Conservation (phyloP, 257 asterid genomes). For the Nyctanthes arbortristis region DNA sequence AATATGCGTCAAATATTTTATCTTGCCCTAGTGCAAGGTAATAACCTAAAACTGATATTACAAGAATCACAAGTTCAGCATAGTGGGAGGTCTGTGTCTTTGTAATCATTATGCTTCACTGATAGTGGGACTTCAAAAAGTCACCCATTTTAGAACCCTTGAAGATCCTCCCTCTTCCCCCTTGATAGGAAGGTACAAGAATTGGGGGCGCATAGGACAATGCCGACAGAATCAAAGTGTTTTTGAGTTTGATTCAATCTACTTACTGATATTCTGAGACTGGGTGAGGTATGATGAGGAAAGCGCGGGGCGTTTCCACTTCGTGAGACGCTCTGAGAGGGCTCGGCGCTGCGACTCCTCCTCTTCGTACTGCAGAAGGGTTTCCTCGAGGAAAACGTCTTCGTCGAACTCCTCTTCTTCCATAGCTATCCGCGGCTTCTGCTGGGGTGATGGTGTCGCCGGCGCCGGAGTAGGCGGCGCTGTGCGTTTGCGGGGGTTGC, state of each 20-base stretch:
- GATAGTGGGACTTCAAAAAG: background rate
- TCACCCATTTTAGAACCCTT: conserved; percentile 21
- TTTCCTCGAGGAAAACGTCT: conserved; percentile 83
- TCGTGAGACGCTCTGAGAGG: conserved; percentile 58
- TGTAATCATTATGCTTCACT: background rate
- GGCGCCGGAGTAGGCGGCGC: conserved; percentile 41
- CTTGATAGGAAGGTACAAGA: conserved; percentile 4
- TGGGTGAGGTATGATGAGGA: conserved; percentile 48
- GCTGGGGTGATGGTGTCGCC: conserved; percentile 51
- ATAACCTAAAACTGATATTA: background rate
- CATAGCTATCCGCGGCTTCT: conserved; percentile 56
- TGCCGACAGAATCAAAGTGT: conserved; percentile 8
- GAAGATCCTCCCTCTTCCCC: background rate
- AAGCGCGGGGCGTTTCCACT: conserved; percentile 81
- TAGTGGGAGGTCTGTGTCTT: background rate
- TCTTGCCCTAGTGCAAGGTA: background rate
- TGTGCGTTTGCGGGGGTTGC: conserved; percentile 59
- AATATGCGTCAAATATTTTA: background rate
- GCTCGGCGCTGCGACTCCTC: conserved; percentile 62
- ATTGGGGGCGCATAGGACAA: conserved; percentile 10
- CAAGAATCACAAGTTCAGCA: background rate
- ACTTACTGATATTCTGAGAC: conserved; percentile 63
- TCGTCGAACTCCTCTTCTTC: conserved; percentile 91
- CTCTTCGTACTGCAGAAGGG: conserved; percentile 76
- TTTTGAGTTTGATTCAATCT: conserved; percentile 8